Percentiles rank a stretch among this genome's conserved stretches.
phyloP scores from a whole-genome alignment of 208 protist genomes.

The Acanthamoeba lenticulata region DNA sequence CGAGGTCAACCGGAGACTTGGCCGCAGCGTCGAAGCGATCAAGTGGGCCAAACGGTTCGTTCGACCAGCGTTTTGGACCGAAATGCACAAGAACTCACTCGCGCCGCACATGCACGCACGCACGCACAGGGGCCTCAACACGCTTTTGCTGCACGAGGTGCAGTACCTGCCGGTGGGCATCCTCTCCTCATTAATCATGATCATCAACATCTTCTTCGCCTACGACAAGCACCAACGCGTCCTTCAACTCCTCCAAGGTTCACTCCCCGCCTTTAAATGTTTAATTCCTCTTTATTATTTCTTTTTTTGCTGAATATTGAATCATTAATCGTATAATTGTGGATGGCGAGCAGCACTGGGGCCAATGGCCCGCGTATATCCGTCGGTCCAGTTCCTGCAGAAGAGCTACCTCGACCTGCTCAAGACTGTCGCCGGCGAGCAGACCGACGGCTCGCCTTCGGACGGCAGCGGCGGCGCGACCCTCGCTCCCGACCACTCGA shows the following conservation, averaged over 20 bases:
- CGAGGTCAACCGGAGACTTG: not conserved
- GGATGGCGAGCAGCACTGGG: not conserved
- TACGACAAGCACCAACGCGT: not conserved
- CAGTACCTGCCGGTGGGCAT: not conserved
- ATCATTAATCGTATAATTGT: not conserved
- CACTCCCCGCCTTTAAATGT: not conserved
- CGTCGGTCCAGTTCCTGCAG: slow-evolving; percentile 14
- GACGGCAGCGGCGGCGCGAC: too few species aligned
- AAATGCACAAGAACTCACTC: not conserved
- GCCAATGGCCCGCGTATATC: not conserved
- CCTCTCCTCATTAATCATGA: not conserved
- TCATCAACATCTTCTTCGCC: slow-evolving; percentile 6
- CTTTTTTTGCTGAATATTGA: too few species aligned
- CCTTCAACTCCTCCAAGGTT: not conserved
- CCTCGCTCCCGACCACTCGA: not conserved
- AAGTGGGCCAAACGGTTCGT: not conserved
- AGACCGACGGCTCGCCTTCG: not conserved
- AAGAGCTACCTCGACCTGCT: not conserved
- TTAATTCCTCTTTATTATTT: too few species aligned
- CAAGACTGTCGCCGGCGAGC: not conserved
- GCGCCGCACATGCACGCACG: too few species aligned
- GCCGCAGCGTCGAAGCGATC: not conserved
- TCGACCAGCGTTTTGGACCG: not conserved
- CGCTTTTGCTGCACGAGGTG: not conserved
- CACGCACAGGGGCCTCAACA: not conserved